Evolutionary conservation across 192 early-diverging fungal species (phyloP), one percentile per base, ranked within the genome.

Genomic region (Piromyces finnis): DNA sequence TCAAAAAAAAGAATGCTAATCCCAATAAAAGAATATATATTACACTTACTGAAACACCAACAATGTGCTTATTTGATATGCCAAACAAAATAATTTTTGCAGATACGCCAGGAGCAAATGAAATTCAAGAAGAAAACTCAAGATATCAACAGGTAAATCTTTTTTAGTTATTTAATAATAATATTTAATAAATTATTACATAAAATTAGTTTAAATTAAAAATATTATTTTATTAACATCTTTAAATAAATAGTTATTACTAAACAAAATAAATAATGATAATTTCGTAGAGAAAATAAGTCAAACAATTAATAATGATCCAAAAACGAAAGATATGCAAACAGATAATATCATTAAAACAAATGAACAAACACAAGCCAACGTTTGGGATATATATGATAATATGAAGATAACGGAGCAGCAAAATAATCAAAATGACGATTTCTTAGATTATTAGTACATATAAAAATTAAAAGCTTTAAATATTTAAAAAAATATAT

Each of bases 251-350:
- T 22, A 89, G 88, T 81, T 90, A n/a, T 83, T 84, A 29, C 41
- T 79, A 12, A 84, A 79, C 14, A 79, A 82, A n/a, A 79, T 80
- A 12, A 87, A 84, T 82, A 89, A 88, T 81, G 89, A 91, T 77
- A 91, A 89, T 79, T 88, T 86, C 78, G 83, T 86, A 5, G 83
- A 88, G 15, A 77, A 83, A 14, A 84, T 83, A 12, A 88, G 86
- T 84, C 90, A 91, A 80, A 91, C 90, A n/a, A 82, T 88, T 82
- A 85, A 85, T 78, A 51, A 83, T 11, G 82, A 87, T 16, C 51
- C 80, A 29, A 91, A 91, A 77, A 84, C 68, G 36, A 89, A 90
- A 81, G 90, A 91, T 14, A 86, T 91, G 28, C 90, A 91, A 81
- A 88, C 86, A 29, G 79, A 80, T 27, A n/a, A 28, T 80, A 29